phyloP scores from a whole-genome alignment of 108 stramenopile genomes.

The Schizochytrium sp. region DNA sequence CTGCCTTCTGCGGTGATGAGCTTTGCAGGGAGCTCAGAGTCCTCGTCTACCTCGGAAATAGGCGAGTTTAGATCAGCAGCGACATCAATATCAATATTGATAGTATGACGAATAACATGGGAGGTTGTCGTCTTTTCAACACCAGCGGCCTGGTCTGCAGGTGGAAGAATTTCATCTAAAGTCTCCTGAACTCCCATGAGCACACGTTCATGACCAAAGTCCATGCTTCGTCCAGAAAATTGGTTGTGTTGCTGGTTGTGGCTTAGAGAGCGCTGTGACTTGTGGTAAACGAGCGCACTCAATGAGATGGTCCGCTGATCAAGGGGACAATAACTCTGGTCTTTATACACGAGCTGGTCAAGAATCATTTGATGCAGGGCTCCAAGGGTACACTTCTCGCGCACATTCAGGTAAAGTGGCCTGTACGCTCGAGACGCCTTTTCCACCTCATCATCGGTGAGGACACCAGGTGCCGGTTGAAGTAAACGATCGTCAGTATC shows the following conservation, averaged over 20 bases:
- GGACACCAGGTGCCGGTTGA: neutral
- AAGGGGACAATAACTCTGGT: constrained; percentile 6
- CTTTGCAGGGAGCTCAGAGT: constrained; percentile 28
- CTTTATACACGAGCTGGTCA: constrained; percentile 11
- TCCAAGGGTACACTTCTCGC: constrained; percentile 40
- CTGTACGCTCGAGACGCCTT: neutral
- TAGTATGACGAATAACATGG: neutral
- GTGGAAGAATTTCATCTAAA: constrained; percentile 16
- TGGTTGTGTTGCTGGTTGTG: constrained; percentile 29
- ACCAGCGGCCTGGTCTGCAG: neutral
- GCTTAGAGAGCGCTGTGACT: neutral
- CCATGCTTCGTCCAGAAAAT: neutral
- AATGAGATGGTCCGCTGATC: constrained; percentile 26
- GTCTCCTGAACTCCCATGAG: constrained; percentile 38
- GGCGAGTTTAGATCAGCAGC: neutral
- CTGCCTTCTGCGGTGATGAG: constrained; percentile 47
- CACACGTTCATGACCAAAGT: constrained; percentile 42
- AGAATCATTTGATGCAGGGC: constrained; percentile 25
- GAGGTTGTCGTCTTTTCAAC: neutral
- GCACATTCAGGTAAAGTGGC: neutral
- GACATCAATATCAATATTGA: constrained; percentile 36
- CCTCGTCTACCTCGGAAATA: constrained; percentile 28
- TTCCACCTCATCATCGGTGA: neutral
- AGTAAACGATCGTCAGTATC: neutral
- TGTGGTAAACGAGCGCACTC: constrained; percentile 34